phyloP scores from a whole-genome alignment of 805 yeast genomes.

The Candida silvicultrix region DNA sequence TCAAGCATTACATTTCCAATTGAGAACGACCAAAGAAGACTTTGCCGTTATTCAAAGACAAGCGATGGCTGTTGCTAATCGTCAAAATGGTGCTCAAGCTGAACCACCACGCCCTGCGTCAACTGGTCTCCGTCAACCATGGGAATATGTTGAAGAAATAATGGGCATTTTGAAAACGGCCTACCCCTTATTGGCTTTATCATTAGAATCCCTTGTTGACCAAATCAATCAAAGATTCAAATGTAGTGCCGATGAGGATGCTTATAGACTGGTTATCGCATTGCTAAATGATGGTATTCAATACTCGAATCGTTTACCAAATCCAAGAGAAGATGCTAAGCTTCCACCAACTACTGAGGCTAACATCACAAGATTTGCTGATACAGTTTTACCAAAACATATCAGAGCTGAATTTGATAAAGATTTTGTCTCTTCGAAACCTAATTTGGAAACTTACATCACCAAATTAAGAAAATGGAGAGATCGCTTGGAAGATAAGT shows the following conservation, averaged over 20 bases:
- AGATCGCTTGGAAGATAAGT: conserved; percentile 82
- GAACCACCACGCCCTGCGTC: conserved; percentile 3
- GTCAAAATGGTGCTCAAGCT: conserved; percentile 16
- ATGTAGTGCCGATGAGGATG: conserved; percentile 92
- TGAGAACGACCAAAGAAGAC: conserved; percentile 93
- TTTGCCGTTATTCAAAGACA: conserved; percentile 83
- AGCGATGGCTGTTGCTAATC: conserved; percentile 42
- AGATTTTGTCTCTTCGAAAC: conserved; percentile 83
- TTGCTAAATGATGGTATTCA: conserved; percentile 90
- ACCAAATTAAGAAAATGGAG: conserved; percentile 85
- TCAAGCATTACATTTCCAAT: conserved; percentile 93
- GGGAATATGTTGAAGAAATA: conserved; percentile 90
- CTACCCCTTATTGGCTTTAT: conserved; percentile 86
- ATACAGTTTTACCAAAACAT: conserved; percentile 84
- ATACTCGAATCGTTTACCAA: conserved; percentile 77
- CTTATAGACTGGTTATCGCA: conserved; percentile 89
- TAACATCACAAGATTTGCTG: conserved; percentile 83
- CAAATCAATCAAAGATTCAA: conserved; percentile 93
- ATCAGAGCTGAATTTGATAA: conserved; percentile 85
- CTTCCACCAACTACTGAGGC: conserved; percentile 90
- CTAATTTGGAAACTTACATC: conserved; percentile 83
- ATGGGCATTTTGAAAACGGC: conserved; percentile 96
- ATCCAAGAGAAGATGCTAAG: conserved; percentile 82
- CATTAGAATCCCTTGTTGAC: conserved; percentile 91
- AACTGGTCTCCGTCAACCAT: conserved; percentile 58